phyloP scores from a whole-genome alignment of 805 yeast species.

The Pichia exigua region DNA sequence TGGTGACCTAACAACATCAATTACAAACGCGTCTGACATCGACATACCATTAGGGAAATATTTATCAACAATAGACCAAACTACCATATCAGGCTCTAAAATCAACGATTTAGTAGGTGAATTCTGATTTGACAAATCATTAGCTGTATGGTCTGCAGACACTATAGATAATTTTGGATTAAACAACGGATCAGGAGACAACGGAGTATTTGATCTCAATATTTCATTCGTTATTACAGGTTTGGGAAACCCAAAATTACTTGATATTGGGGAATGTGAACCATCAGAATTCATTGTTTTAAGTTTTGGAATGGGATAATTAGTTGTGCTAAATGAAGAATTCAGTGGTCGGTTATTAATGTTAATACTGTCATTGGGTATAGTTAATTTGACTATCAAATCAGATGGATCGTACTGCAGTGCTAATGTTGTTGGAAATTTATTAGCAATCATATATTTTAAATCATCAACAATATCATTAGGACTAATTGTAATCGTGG shows the following conservation, averaged over 20 bases:
- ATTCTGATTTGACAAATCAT: background rate
- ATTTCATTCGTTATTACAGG: slow-evolving; percentile 2
- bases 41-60: slow-evolving; percentile 63
- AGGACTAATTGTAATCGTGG: slow-evolving; percentile 56
- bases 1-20: slow-evolving; percentile 32
- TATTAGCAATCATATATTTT: slow-evolving; percentile 53
- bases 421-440: slow-evolving; percentile 62
- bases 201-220: slow-evolving; percentile 12
- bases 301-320: background rate
- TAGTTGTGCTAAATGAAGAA: background rate
- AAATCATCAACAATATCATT: slow-evolving; percentile 75
- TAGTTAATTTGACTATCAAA: slow-evolving; percentile 31
- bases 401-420: slow-evolving; percentile 64
- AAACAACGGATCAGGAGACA: slow-evolving; percentile 25
- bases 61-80: slow-evolving; percentile 50
- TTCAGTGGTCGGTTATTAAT: background rate
- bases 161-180: slow-evolving; percentile 19
- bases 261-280: background rate
- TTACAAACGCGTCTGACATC: slow-evolving; percentile 54
- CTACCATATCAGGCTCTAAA: slow-evolving; percentile 54
- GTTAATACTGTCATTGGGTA: slow-evolving; percentile 9
- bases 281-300: background rate
- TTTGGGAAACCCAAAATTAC: background rate
- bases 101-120: background rate
- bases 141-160: slow-evolving; percentile 1